A percentile compares a stretch with the other conserved stretches of the same genome.
Conservation (phyloP, 2,329 filamentous ascomycete species). For the Dendryphion nanum region DNA sequence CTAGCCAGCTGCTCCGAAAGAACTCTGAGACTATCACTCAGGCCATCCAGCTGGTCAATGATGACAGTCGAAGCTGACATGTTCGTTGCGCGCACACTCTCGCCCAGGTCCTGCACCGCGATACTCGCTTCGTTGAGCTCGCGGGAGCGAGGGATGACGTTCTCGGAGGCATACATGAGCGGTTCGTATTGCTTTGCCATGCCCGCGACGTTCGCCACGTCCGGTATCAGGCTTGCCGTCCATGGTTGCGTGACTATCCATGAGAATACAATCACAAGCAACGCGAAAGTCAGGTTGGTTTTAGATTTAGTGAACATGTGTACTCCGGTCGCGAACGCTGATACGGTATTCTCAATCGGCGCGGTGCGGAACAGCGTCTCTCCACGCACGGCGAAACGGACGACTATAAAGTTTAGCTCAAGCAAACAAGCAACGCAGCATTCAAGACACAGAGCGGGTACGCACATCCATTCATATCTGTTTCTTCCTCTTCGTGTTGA, state of each 20-base stretch:
- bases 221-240: conserved; percentile 66
- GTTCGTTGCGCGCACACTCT: conserved; percentile 84
- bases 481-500: conserved; percentile 23
- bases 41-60: conserved; percentile 77
- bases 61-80: conserved; percentile 89
- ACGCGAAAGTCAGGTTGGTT: conserved; percentile 62
- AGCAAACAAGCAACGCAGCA: conserved; percentile 7
- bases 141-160: conserved; percentile 79
- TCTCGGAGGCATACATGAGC: conserved; percentile 90
- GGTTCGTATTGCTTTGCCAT: conserved; percentile 91
- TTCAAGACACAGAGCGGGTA: conserved; percentile 9
- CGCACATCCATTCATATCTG: conserved; percentile 35
- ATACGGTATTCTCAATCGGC: conserved; percentile 72
- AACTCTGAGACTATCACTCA: conserved; percentile 82
- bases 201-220: conserved; percentile 86
- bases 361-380: conserved; percentile 86
- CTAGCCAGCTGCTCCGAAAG: conserved; percentile 82
- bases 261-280: conserved; percentile 62
- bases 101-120: conserved; percentile 91
- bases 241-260: conserved; percentile 67
- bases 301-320: conserved; percentile 66
- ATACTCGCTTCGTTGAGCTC: conserved; percentile 89
- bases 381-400: conserved; percentile 82
- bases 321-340: conserved; percentile 61
- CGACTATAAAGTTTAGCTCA: conserved; percentile 57